These are phyloP conservation scores for Amborella trichopoda DNA, from an alignment of 164 flowering plant species.

Conservation along the genomic window DNA sequence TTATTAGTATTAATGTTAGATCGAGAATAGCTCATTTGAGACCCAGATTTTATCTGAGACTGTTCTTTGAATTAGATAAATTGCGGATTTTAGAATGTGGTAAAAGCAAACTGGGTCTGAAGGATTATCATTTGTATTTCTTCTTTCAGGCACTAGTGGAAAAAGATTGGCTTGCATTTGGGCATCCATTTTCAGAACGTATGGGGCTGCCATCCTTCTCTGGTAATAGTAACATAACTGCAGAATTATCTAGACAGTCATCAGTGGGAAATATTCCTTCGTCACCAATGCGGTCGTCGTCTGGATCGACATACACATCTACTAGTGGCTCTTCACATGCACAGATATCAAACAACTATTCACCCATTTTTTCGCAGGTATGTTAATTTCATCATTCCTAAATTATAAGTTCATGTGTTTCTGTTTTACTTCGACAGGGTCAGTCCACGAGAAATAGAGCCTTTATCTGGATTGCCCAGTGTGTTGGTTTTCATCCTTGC, in stretches of 20 bases:
- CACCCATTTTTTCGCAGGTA: constrained; percentile 98
- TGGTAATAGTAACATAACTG: constrained; percentile 30
- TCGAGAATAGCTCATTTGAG: too few species aligned
- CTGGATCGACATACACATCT: constrained; percentile 39
- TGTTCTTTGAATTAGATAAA: too few species aligned
- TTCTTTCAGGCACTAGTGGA: constrained; percentile 82
- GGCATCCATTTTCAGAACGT: constrained; percentile 97
- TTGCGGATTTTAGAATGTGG: too few species aligned
- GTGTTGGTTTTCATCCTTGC: too few species aligned
- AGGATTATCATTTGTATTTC: constrained; percentile 2
- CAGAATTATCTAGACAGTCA: constrained; percentile 61
- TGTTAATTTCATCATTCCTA: neutral
- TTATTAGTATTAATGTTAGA: too few species aligned
- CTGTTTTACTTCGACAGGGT: too few species aligned
- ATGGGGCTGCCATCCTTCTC: constrained; percentile 61
- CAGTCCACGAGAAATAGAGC: too few species aligned
- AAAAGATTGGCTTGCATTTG: constrained; percentile 99
- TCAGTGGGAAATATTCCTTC: constrained; percentile 53
- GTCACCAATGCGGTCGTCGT: constrained; percentile 61
- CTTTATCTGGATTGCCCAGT: too few species aligned
- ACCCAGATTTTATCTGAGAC: too few species aligned
- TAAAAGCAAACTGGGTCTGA: too few species aligned
- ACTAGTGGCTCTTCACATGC: constrained; percentile 47
- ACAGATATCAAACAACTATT: constrained; percentile 53
- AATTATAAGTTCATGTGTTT: neutral